Percentiles rank a stretch among this genome's conserved stretches.
Evolutionary conservation across 768 basidiomycete species (phyloP).

Genomic region (Phlebiopsis gigantea): DNA sequence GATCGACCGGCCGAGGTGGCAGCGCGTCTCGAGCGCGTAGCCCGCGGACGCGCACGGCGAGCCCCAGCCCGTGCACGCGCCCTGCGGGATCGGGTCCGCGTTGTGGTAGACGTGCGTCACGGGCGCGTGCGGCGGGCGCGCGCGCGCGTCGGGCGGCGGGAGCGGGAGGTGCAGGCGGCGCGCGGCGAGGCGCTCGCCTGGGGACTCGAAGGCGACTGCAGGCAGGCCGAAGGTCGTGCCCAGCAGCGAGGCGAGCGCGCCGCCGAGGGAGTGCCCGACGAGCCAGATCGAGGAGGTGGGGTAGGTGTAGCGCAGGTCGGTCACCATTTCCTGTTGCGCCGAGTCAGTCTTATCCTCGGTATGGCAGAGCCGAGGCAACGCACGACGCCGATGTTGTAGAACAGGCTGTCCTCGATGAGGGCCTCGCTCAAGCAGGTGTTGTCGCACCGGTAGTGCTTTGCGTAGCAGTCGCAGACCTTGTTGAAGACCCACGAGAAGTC

Average conservation of each 20-base stretch:
- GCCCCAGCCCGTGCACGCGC: conserved; percentile 43
- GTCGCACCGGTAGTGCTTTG: conserved; percentile 67
- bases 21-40: conserved; percentile 58
- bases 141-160: conserved; percentile 31
- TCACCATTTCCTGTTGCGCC: conserved; percentile 42
- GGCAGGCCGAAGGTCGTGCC: conserved; percentile 63
- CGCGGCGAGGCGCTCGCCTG: conserved; percentile 59
- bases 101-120: conserved; percentile 53
- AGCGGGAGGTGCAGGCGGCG: conserved; percentile 57
- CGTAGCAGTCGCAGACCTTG: conserved; percentile 87
- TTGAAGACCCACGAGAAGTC: conserved; percentile 82
- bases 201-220: conserved; percentile 59
- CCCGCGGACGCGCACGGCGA: conserved; percentile 57
- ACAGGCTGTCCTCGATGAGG: conserved; percentile 84
- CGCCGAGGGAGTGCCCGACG: conserved; percentile 58
- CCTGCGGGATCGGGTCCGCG: conserved; percentile 67
- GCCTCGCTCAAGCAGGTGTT: conserved; percentile 78
- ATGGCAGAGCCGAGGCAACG: conserved; percentile 21
- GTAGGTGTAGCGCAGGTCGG: conserved; percentile 51
- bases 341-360: background rate
- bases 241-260: conserved; percentile 57
- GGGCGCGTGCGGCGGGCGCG: conserved; percentile 15
- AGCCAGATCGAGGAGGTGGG: conserved; percentile 60
- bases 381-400: conserved; percentile 85
- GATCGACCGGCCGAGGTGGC: conserved; percentile 59